These are phyloP conservation scores for Tolypocladium guangdongense DNA, from an alignment of 2,329 filamentous ascomycete genomes.

Conservation along the genomic window DNA sequence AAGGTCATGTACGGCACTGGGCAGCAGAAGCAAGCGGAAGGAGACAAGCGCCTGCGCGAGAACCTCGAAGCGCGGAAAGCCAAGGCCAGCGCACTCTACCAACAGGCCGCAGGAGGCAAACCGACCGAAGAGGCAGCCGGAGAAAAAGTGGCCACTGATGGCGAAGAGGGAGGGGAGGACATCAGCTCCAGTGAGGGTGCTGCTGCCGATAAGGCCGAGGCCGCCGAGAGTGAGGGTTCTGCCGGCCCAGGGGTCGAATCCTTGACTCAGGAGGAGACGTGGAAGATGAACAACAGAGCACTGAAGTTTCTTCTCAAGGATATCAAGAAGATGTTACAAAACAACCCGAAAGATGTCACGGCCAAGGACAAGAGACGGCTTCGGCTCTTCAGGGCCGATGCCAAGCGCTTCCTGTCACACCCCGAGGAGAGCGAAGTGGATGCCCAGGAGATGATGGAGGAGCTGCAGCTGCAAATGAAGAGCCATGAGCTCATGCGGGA, in stretches of 20 bases:
- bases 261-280: slow-evolving; percentile 12
- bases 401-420: slow-evolving; percentile 47
- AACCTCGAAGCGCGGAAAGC: slow-evolving; percentile 16
- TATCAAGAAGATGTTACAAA: slow-evolving; percentile 23
- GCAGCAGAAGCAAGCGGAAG: slow-evolving; percentile 44
- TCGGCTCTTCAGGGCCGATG: slow-evolving; percentile 57
- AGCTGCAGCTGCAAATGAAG: slow-evolving; percentile 21
- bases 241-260: slow-evolving; percentile 2
- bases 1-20: slow-evolving; percentile 84
- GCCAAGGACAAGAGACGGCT: slow-evolving; percentile 67
- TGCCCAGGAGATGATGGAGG: slow-evolving; percentile 17
- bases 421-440: slow-evolving; percentile 19
- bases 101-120: slow-evolving; percentile 4
- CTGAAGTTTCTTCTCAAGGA: slow-evolving; percentile 18
- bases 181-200: slow-evolving; percentile 5
- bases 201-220: slow-evolving; percentile 13
- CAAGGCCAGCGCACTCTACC: slow-evolving; percentile 13
- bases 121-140: slow-evolving; percentile 1
- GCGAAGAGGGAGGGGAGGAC: slow-evolving; percentile 3
- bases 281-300: slow-evolving; percentile 13
- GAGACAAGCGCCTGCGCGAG: slow-evolving; percentile 11
- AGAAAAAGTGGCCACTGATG: slow-evolving; percentile 1
- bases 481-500: slow-evolving; percentile 19
- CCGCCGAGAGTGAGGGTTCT: slow-evolving; percentile 6
- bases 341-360: slow-evolving; percentile 40